Evolutionary conservation across 805 yeast species (phyloP).

Genomic region (Ogataea kodamae): DNA sequence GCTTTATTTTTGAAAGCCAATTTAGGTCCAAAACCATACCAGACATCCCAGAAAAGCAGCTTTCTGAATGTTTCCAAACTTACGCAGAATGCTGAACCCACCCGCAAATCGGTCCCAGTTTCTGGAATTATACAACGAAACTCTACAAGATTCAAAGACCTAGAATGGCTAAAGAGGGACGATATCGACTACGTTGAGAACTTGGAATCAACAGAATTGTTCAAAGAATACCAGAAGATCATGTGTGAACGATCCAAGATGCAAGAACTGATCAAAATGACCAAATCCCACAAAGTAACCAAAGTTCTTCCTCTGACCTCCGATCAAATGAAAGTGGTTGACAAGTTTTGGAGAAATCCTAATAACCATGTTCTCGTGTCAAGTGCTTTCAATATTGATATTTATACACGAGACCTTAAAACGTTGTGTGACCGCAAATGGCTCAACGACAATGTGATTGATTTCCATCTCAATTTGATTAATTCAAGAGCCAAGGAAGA

Average conservation of each 20-base stretch:
- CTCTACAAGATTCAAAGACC: conserved; percentile 26
- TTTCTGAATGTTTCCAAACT: conserved; percentile 5
- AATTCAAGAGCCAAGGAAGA: conserved; percentile 35
- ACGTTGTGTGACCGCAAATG: conserved; percentile 71
- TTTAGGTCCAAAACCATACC: too few relatives aligned
- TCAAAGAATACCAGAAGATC: conserved; percentile 42
- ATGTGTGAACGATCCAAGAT: conserved; percentile 40
- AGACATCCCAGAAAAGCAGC: conserved; percentile 2
- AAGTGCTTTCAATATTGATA: conserved; percentile 49
- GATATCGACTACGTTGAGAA: conserved; percentile 30
- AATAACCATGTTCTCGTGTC: conserved; percentile 29
- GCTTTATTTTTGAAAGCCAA: conserved; percentile 11
- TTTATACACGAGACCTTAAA: conserved; percentile 60
- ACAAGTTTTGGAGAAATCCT: conserved; percentile 31
- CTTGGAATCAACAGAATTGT: conserved; percentile 30
- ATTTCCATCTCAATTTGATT: conserved; percentile 63
- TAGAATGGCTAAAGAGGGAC: conserved; percentile 32
- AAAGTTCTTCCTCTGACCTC: conserved; percentile 31
- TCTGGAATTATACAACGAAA: conserved; percentile 8
- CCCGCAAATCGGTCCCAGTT: conserved; percentile 16
- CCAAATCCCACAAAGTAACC: conserved; percentile 35
- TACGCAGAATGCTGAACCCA: conserved; percentile 11
- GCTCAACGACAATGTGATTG: conserved; percentile 91
- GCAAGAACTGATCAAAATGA: conserved; percentile 34
- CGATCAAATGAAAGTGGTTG: conserved; percentile 34